These are phyloP conservation scores for Camelina hispida DNA, from an alignment of 345 rosid species.

Conservation along the genomic window DNA sequence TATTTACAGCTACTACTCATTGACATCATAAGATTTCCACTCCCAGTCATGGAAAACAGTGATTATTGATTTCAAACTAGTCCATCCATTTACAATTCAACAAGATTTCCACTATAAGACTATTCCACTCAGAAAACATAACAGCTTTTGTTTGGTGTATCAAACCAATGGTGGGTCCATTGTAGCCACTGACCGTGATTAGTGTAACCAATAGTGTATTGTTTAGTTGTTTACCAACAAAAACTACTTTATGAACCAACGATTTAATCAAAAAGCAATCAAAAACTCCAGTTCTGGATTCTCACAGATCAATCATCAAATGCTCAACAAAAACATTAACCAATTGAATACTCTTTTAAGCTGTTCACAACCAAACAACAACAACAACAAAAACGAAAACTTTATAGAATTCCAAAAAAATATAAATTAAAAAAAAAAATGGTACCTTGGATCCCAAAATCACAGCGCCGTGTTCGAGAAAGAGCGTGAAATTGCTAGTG, in stretches of 20 bases:
- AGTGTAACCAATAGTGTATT: slow-evolving; percentile 11
- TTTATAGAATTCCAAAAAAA: neutral
- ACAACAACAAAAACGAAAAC: neutral
- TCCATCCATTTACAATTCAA: neutral
- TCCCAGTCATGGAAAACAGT: neutral
- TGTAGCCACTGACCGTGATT: slow-evolving; percentile 31
- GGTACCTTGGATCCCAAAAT: slow-evolving; percentile 89
- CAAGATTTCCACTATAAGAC: neutral
- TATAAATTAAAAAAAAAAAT: neutral
- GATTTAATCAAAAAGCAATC: slow-evolving; percentile 15
- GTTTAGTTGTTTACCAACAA: slow-evolving; percentile 21
- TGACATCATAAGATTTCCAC: neutral
- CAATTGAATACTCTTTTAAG: neutral
- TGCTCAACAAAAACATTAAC: neutral
- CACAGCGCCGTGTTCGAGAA: slow-evolving; percentile 77
- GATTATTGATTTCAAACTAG: slow-evolving; percentile 7
- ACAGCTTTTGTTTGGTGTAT: slow-evolving; percentile 14
- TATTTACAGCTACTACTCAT: slow-evolving; percentile 9
- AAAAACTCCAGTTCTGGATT: slow-evolving; percentile 3
- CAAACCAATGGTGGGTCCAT: slow-evolving; percentile 33
- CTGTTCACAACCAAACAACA: neutral
- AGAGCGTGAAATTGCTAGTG: slow-evolving; percentile 91
- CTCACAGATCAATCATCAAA: slow-evolving; percentile 16
- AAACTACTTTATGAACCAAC: slow-evolving; percentile 3
- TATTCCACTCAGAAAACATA: slow-evolving; percentile 6